phyloP scores from a whole-genome alignment of 192 early-diverging fungal genomes.

The Chytriomyces hyalinus region DNA sequence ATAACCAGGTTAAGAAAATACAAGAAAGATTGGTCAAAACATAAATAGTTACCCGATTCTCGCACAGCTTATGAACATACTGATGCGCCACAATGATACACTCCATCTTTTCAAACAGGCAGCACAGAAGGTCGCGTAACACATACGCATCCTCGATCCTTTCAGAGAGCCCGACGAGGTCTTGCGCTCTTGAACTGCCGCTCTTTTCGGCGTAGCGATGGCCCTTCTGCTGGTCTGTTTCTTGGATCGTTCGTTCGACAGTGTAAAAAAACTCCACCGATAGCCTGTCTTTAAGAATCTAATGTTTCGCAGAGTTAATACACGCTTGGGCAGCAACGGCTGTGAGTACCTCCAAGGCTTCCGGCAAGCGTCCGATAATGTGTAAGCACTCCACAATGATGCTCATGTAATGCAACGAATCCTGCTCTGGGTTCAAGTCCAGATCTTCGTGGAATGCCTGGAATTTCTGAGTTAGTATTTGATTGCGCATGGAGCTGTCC shows the following conservation, averaged over 20 bases:
- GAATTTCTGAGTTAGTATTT: too few species aligned
- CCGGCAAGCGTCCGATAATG: slow-evolving; percentile 48
- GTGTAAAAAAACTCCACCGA: slow-evolving; percentile 57
- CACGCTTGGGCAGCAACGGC: neutral
- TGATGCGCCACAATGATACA: slow-evolving; percentile 46
- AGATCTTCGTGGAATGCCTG: slow-evolving; percentile 50
- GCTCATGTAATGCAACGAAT: slow-evolving; percentile 60
- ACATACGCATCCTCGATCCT: slow-evolving; percentile 28
- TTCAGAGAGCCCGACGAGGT: slow-evolving; percentile 37
- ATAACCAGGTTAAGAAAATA: too few species aligned
- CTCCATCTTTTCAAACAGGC: slow-evolving; percentile 48
- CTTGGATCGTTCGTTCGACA: slow-evolving; percentile 59
- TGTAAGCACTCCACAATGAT: slow-evolving; percentile 50
- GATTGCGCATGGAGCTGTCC: too few species aligned
- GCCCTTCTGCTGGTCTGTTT: slow-evolving; percentile 43
- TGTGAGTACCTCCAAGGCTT: slow-evolving; percentile 52
- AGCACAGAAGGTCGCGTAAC: slow-evolving; percentile 40
- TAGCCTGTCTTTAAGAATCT: slow-evolving; percentile 48
- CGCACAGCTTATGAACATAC: slow-evolving; percentile 37
- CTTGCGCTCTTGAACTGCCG: slow-evolving; percentile 9
- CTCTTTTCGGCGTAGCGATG: neutral
- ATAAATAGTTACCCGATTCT: slow-evolving; percentile 12
- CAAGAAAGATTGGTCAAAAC: slow-evolving; percentile 9
- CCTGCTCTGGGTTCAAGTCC: slow-evolving; percentile 58
- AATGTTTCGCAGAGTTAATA: neutral